Base-by-base conservation (phyloP, 768 basidiomycete species). In the Collybia sordida region DNA sequence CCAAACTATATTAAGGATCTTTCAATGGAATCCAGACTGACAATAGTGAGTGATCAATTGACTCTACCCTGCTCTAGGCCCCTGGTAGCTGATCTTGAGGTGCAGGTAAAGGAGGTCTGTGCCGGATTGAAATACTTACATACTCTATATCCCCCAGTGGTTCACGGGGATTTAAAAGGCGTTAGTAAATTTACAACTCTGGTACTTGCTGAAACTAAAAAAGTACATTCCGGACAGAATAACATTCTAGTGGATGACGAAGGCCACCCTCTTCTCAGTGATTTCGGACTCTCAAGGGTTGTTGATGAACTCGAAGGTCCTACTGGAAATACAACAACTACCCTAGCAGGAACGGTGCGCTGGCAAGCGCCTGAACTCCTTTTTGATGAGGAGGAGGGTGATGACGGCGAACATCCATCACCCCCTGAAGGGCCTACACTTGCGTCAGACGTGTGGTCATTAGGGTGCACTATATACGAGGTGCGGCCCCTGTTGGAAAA, bases 131-230 rank as follows among this genome's bases (percentile, higher is more conserved):
- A 61, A 31, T 74, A 73, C 48, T 57, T 76, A 18, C 75, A 77
- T 44, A 58, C 59, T 6, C 61, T 66, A 51, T 48, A 64, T 25
- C 72, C 71, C 21, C 73, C 75, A 1, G 65, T 77, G 14, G 53
- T 70, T 11, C 74, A 76, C 17, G 74, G 75, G 8, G 75, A 77
- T 46, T 50, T 76, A 18, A 76, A 74, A 57, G 68, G 68, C 24
- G 75, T 77, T 45, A 53, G 72, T 51, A 8, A 11, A 17, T 15
- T 6, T 31, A 31, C 9, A 31, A 31, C 31, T 31, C 14, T 43
- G 25, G 11, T 43, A 21, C 17, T 31, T 36, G 23, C 2, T 22
- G 28, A 15, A 47, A 3, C 38, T 50, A 24, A 52, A 17, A 22
- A 39, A 7, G n/a, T 12, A 18, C 8, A 17, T 18, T 42, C 19